Conservation (phyloP, 371 early-diverging fungal genomes). For the Mortierella sp. region DNA sequence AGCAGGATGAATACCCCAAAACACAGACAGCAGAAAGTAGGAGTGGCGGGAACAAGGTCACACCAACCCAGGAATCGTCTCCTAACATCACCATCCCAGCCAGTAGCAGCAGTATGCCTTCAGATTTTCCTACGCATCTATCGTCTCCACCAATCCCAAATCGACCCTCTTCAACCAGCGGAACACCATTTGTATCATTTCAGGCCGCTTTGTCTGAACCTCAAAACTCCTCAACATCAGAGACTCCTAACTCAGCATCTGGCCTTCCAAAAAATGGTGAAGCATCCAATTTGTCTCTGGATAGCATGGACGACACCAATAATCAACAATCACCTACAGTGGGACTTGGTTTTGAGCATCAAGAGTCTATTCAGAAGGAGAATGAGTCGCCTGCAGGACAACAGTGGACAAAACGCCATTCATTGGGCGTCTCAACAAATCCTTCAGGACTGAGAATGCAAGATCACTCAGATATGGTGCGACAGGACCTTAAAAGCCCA, state of each 20-base stretch:
- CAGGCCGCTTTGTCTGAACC: slow-evolving; percentile 36
- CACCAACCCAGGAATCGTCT: slow-evolving; percentile 4
- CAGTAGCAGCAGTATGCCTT: slow-evolving; percentile 34
- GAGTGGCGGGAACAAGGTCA: neutral
- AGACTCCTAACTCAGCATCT: slow-evolving; percentile 10
- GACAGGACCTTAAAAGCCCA: slow-evolving; percentile 48
- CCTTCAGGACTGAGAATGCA: slow-evolving; percentile 25
- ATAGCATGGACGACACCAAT: neutral
- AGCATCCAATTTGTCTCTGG: neutral
- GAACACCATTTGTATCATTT: slow-evolving; percentile 34
- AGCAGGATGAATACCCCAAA: neutral
- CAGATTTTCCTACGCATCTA: slow-evolving; percentile 52
- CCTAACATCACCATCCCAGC: slow-evolving; percentile 29
- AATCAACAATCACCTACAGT: slow-evolving; percentile 3
- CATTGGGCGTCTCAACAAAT: slow-evolving; percentile 27
- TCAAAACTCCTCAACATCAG: slow-evolving; percentile 9
- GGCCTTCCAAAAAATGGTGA: neutral
- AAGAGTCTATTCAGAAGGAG: neutral
- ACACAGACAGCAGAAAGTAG: neutral
- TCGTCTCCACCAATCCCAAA: slow-evolving; percentile 49
- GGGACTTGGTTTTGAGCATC: slow-evolving; percentile 18
- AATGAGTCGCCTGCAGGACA: neutral
- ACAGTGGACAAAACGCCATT: slow-evolving; percentile 24
- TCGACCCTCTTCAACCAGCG: slow-evolving; percentile 25
- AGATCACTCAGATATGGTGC: slow-evolving; percentile 38